Conservation (phyloP, 805 yeast genomes). For the Saccharomycopsis selenospora region DNA sequence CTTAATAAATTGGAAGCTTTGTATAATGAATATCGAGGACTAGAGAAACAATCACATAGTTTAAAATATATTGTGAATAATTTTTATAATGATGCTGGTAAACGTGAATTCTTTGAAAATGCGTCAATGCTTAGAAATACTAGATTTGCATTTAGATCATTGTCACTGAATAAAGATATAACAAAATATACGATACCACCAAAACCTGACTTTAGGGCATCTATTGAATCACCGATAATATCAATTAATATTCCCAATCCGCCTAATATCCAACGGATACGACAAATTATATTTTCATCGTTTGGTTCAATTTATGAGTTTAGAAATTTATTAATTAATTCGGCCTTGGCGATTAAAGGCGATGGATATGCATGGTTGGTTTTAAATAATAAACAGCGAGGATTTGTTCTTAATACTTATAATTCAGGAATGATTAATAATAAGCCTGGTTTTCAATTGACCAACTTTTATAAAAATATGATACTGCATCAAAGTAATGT, state of each 20-base stretch:
- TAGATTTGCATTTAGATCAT: constrained; percentile 31
- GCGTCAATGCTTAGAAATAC: constrained; percentile 35
- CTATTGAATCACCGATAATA: constrained; percentile 40
- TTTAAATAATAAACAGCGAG: constrained; percentile 44
- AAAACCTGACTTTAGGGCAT: constrained; percentile 20
- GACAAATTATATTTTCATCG: constrained; percentile 44
- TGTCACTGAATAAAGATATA: constrained; percentile 21
- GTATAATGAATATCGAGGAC: constrained; percentile 25
- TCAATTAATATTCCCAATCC: constrained; percentile 23
- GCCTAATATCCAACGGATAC: constrained; percentile 32
- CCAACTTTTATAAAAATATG: constrained; percentile 8
- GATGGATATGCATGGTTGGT: constrained; percentile 90
- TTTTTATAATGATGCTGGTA: constrained; percentile 22
- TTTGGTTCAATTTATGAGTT: constrained; percentile 79
- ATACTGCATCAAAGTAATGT: constrained; percentile 25
- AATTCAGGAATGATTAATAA: constrained; percentile 82
- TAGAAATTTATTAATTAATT: constrained; percentile 57
- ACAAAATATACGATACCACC: constrained; percentile 21
- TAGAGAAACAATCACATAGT: constrained; percentile 18
- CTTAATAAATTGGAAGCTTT: constrained; percentile 32
- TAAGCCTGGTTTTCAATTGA: constrained; percentile 6
- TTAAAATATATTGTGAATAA: constrained; percentile 11
- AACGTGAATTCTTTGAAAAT: constrained; percentile 30
- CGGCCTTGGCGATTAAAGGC: constrained; percentile 70
- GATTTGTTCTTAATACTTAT: constrained; percentile 76